Conservation (phyloP, 148 eudicot species). For the Chenopodium berlandieri region DNA sequence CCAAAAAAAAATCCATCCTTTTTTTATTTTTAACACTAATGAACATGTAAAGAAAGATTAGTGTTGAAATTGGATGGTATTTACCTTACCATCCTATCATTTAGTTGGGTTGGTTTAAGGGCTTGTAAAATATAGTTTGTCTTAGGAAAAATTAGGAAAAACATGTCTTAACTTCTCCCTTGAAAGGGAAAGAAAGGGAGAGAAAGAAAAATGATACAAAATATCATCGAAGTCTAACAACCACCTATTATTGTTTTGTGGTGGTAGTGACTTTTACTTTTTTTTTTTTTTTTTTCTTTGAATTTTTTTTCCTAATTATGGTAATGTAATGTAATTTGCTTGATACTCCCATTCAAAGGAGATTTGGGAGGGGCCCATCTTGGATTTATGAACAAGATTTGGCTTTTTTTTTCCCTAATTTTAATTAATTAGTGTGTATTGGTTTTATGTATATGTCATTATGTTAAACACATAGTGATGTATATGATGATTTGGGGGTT, state of each 20-base stretch:
- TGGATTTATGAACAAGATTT: constrained; percentile 40
- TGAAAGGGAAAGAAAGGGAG: constrained; percentile 42
- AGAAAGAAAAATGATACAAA: constrained; percentile 24
- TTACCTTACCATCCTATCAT: constrained; percentile 38
- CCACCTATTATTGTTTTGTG: constrained; percentile 23
- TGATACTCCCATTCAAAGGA: constrained; percentile 42
- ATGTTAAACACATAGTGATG: constrained; percentile 21
- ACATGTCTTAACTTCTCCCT: constrained; percentile 43
- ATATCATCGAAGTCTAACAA: constrained; percentile 32
- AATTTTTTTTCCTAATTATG: constrained; percentile 11
- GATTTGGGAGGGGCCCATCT: constrained; percentile 40
- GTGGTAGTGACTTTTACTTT: constrained; percentile 35
- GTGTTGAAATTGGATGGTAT: constrained; percentile 35
- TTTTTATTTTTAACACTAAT: constrained; percentile 25
- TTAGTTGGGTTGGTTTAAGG: constrained; percentile 28
- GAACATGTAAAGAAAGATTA: constrained; percentile 36
- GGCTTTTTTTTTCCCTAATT: constrained; percentile 11
- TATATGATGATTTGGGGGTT: constrained; percentile 17
- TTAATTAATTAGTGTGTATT: constrained; percentile 3
- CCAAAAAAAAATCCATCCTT: constrained; percentile 23
- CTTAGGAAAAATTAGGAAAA: constrained; percentile 38
- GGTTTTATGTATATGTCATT: constrained; percentile 22
- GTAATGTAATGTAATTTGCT: constrained; percentile 28
- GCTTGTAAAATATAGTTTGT: constrained; percentile 38
- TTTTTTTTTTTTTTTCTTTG: neutral